Base-by-base conservation (phyloP, 2,329 filamentous ascomycete genomes). In the Aureobasidium lini region DNA sequence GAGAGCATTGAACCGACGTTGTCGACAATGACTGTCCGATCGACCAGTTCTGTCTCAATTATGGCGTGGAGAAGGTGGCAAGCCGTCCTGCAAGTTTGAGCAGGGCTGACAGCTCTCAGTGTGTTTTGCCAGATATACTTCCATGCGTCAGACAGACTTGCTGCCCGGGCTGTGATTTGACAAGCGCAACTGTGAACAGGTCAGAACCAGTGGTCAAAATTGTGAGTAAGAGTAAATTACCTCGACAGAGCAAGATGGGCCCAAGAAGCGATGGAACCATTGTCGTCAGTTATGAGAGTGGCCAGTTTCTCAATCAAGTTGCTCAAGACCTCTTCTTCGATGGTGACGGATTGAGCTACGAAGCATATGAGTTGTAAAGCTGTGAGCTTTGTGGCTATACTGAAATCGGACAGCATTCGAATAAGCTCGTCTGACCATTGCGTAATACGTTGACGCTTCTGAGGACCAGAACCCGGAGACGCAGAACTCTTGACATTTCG, bases 211-310 rank as follows among this genome's bases (percentile, higher is more conserved):
- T 29, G 68, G 59, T 52, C 63, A 62, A n/a, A 49, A 63, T 59
- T 54, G 44, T 18, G 46, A 42, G 39, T 3, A 37, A 15, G 11
- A 28, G 9, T 31, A 7, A 72, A 80, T 69, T 76, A 92, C 90
- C 88, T 89, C 63, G 89, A 79, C 68, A 90, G 84, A n/a, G 86
- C 87, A 56, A 96, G 72, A 77, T 95, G 84, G 16, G 90, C 87
- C 94, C 94, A 99, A 0, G 86, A 89, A 7, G 86, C 82, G 42
- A 86, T 76, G 8, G 73, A 72, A 13, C 76, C 74, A 64, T 87
- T 85, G 66, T 95, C 92, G 67, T 94, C 88, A 9, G 82, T 64
- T 44, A 59, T 46, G 13, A 28, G 46, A n/a, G 36, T 42, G 18
- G 42, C 11, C 34, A 63, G 16, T 34, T 50, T 56, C 16, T 59